A percentile compares a stretch with the other conserved stretches of the same genome.
These are phyloP conservation scores for Pneumocystis carinii DNA, from an alignment of 1,139 yeast species.

Conservation along the genomic window DNA sequence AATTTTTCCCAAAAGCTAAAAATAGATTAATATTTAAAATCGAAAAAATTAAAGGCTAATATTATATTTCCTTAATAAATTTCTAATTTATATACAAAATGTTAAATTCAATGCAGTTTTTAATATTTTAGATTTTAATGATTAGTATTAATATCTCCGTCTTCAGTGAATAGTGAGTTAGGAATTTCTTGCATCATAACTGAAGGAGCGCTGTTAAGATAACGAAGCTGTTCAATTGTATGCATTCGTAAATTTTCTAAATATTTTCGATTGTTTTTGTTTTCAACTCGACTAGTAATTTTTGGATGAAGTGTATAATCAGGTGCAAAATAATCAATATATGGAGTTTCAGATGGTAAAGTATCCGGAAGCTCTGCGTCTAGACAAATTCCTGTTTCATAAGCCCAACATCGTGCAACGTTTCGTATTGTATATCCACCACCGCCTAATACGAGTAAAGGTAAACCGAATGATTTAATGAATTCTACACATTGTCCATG, in stretches of 20 bases:
- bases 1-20: no score
- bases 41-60: not conserved
- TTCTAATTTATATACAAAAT: not conserved
- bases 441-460: constrained; percentile 85
- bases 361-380: constrained; percentile 62
- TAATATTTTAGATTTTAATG: not conserved
- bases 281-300: constrained; percentile 74
- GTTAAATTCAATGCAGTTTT: not conserved
- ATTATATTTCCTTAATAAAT: not conserved
- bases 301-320: constrained; percentile 84
- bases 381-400: constrained; percentile 67
- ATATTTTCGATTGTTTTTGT: constrained; percentile 71
- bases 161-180: constrained; percentile 26
- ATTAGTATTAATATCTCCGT: constrained; percentile 23
- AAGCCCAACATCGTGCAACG: constrained; percentile 88
- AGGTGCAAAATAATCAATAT: constrained; percentile 81
- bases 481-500: constrained; percentile 91
- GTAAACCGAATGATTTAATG: constrained; percentile 72
- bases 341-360: constrained; percentile 67
- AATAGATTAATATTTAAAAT: no score
- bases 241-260: constrained; percentile 65
- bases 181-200: constrained; percentile 71
- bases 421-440: constrained; percentile 97
- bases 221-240: constrained; percentile 68
- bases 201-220: constrained; percentile 79